Conservation (phyloP, 2,329 filamentous ascomycete genomes). For the Aciculosporium take region DNA sequence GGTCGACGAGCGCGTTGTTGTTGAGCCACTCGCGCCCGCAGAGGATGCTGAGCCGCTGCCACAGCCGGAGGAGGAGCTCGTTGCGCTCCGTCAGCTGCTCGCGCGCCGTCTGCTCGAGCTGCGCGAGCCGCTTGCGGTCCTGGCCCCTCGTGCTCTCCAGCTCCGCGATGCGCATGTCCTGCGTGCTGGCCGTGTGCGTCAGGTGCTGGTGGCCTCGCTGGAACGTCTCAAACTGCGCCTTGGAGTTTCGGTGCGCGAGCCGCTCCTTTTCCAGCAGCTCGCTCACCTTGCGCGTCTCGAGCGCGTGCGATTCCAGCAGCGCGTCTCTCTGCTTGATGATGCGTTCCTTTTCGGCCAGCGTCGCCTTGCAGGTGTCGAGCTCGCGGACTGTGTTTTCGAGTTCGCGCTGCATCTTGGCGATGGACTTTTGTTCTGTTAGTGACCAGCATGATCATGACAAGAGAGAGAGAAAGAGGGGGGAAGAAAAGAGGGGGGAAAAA, state of each 20-base stretch:
- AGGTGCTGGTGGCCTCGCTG: constrained; percentile 80
- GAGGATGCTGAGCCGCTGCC: constrained; percentile 73
- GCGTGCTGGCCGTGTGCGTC: constrained; percentile 69
- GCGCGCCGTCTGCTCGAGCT: constrained; percentile 65
- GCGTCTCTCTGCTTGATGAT: constrained; percentile 80
- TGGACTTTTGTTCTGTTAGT: too few species aligned
- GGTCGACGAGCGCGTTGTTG: constrained; percentile 76
- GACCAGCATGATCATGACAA: too few species aligned
- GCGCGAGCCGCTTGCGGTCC: constrained; percentile 62
- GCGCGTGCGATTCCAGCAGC: constrained; percentile 72
- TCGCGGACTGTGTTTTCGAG: constrained; percentile 74
- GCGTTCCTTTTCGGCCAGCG: constrained; percentile 78
- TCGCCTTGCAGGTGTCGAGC: constrained; percentile 61
- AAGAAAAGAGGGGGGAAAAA: not conserved
- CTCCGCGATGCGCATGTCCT: constrained; percentile 72
- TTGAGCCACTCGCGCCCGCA: constrained; percentile 90
- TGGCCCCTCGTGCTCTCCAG: constrained; percentile 66
- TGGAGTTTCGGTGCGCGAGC: constrained; percentile 69
- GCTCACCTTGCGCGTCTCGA: constrained; percentile 71
- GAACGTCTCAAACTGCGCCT: constrained; percentile 74
- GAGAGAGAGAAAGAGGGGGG: not conserved
- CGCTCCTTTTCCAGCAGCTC: constrained; percentile 89
- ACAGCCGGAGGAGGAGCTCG: constrained; percentile 71
- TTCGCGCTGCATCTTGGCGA: constrained; percentile 76
- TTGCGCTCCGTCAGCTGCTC: constrained; percentile 87